Base-by-base conservation (phyloP, 2,329 filamentous ascomycete species). In the Penicillium sp. region DNA sequence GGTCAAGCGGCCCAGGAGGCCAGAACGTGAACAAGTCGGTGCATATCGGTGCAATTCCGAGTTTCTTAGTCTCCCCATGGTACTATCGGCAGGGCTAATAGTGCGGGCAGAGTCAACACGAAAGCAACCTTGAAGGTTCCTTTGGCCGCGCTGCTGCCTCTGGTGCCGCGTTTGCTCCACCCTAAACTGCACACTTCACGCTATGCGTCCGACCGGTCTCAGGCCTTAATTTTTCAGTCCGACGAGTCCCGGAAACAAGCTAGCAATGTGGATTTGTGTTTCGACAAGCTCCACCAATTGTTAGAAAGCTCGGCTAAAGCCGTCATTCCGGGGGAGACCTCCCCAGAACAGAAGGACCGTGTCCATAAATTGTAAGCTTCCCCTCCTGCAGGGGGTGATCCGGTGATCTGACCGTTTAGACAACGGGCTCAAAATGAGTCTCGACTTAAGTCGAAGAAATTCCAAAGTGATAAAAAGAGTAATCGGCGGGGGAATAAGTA, bases 11-110 rank as follows among this genome's bases (percentile, higher is more conserved):
- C 3, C 86, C 86, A 19, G 86, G 86, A 50, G 86, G 86, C 11
- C 86, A 88, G 71, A 88, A 88, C 75, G 86, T 88, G 55, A 88
- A 88, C 74, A 88, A 88, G 86, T 88, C 73, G 62, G 78, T 68
- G 45, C 74, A 88, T 88, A 86, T 88, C 73, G 62, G 78, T 68
- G 47, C 56, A 62, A 57, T 53, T 60, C 53, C 50, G 59, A 55
- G 19, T 26, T 49, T 53, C 13, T 35, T 48, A 23, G 16, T 19
- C 35, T 37, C 29, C 46, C 14, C 4, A n/a, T 9, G 23, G 13
- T 31, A 52, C 25, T 53, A 53, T 53, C 50, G 29, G 29, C 50
- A 53, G 27, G 52, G 52, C 43, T 55, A 53, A 56, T 53, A 57
- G 23, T 55, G 54, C 50, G 29, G 44, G 54, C 70, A 88, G 86